Base-by-base conservation (phyloP, 2,329 filamentous ascomycete species). In the Aplosporella prunicola region DNA sequence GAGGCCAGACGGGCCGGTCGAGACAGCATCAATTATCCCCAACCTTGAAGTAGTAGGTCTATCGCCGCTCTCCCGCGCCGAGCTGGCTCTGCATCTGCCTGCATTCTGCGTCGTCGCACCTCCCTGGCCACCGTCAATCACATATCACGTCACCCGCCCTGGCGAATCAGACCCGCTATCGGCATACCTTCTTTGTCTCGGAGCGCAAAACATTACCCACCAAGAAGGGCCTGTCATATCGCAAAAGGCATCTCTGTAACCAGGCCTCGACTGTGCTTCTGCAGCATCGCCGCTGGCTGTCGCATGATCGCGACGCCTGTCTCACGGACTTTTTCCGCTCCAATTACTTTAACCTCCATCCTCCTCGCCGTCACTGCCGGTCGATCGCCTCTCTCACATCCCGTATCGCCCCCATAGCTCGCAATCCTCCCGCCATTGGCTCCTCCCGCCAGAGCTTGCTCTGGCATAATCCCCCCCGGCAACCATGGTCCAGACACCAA, bases 401-500 rank as follows among this genome's bases (percentile, higher is more conserved):
- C n/a, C n/a, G n/a, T n/a, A n/a, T n/a, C n/a, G n/a, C n/a, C n/a
- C n/a, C 24, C 23, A 20, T 27, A 20, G 15, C 35, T 29, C 13
- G 7, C n/a, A n/a, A n/a, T n/a, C n/a, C 27, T 29, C 17, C 7
- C 18, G 5, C 13, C 27, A 16, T 13, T 5, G 11, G 18, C 18
- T 11, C 20, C 25, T 20, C 11, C 18, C 24, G 11, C 18, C 16
- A 15, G n/a, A 17, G 17, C 2, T 10, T 15, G 28, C 7, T 9
- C 37, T 33, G 30, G 30, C 16, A 13, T 22, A 18, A 20, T 14
- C 20, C 35, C 10, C 8, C 7, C 29, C 24, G n/a, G 41, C 45
- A 35, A 51, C 39, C 44, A 58, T 61, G 57, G 56, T 56, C 45
- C 51, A 47, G 37, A 44, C 53, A 31, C 48, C 51, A 40, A 53